phyloP scores from a whole-genome alignment of 176 grass and related monocot genomes.

The Musa schizocarpa region DNA sequence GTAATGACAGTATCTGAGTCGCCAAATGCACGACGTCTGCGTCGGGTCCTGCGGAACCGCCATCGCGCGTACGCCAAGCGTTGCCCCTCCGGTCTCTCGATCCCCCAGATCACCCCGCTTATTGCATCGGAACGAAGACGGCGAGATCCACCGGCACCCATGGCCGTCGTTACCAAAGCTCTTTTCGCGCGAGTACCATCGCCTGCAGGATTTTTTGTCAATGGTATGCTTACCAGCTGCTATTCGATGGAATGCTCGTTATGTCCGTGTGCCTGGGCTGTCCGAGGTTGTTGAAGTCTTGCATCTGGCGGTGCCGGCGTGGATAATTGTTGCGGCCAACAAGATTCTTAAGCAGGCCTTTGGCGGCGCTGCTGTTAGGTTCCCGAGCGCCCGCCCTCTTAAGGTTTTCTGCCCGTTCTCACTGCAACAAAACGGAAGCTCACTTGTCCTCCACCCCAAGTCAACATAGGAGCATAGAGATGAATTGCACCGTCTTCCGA shows the following conservation, averaged over 20 bases:
- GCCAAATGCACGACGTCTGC: too few relatives aligned
- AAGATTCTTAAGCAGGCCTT: conserved; percentile 66
- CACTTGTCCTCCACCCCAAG: too few relatives aligned
- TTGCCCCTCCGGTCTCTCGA: neutral
- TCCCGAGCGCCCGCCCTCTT: conserved; percentile 62
- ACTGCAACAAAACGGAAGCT: neutral
- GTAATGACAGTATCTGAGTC: too few relatives aligned
- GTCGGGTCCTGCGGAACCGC: too few relatives aligned
- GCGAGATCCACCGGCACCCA: conserved; percentile 18
- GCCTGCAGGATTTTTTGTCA: neutral
- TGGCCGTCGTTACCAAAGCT: neutral
- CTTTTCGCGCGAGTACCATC: conserved; percentile 11
- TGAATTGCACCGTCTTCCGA: too few relatives aligned
- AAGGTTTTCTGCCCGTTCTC: conserved; percentile 86
- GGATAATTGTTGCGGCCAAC: conserved; percentile 50
- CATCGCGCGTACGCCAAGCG: too few relatives aligned
- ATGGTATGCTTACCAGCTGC: neutral
- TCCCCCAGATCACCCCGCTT: neutral
- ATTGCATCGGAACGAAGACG: neutral
- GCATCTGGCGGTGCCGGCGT: conserved; percentile 56
- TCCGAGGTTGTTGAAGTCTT: conserved; percentile 33
- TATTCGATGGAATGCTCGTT: neutral
- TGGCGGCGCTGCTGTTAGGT: conserved; percentile 66
- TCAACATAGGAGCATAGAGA: too few relatives aligned
- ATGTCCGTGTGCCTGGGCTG: neutral